phyloP scores from a whole-genome alignment of 306 rosid species.

The Cyclanthera cordifolia region DNA sequence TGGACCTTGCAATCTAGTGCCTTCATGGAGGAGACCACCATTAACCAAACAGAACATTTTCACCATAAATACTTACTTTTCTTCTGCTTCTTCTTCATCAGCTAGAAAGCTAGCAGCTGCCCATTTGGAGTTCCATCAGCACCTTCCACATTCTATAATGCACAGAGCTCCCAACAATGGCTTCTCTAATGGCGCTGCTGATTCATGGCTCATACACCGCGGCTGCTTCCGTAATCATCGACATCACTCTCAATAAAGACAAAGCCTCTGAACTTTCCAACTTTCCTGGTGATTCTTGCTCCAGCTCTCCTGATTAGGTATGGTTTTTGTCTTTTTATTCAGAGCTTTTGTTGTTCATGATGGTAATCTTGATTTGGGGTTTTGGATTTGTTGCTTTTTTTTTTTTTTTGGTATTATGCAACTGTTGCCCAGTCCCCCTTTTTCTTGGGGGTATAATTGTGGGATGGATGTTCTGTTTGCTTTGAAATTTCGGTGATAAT shows the following conservation, averaged over 20 bases:
- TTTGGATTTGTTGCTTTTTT: not conserved
- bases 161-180: constrained; percentile 38
- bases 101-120: constrained; percentile 72
- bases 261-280: constrained; percentile 41
- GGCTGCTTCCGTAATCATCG: constrained; percentile 36
- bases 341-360: not conserved
- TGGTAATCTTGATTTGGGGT: not conserved
- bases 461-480: not conserved
- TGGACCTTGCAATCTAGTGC: constrained; percentile 62
- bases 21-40: constrained; percentile 36
- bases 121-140: constrained; percentile 44
- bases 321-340: not conserved
- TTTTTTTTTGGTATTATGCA: not conserved
- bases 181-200: constrained; percentile 22
- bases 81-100: constrained; percentile 19
- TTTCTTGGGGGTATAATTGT: not conserved
- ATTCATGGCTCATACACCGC: constrained; percentile 34
- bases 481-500: not conserved
- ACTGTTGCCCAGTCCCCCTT: not conserved
- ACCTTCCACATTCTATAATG: constrained; percentile 41
- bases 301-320: constrained; percentile 76
- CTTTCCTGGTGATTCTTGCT: constrained; percentile 52
- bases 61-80: not conserved
- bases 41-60: constrained; percentile 6
- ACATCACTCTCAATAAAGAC: constrained; percentile 30